phyloP scores from a whole-genome alignment of 2,329 filamentous ascomycete genomes.

The Aspergillus fijiensis region DNA sequence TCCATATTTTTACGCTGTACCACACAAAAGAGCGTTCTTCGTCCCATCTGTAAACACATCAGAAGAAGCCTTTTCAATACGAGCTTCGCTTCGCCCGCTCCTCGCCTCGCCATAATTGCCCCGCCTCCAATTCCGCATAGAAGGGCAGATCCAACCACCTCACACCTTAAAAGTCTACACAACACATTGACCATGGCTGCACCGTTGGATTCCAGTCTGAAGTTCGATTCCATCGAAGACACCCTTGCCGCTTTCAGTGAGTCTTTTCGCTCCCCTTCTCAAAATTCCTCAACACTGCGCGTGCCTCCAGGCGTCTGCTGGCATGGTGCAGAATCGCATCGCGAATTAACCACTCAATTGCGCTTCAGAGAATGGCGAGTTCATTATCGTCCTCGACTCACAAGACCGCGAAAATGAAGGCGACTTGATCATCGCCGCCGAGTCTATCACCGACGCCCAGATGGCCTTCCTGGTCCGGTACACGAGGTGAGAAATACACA shows the following conservation, averaged over 20 bases:
- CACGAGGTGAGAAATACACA: conserved; percentile 54
- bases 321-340: neutral
- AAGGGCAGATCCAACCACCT: conserved; percentile 25
- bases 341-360: conserved; percentile 8
- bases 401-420: conserved; percentile 95
- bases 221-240: conserved; percentile 45
- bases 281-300: neutral
- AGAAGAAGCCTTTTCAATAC: neutral
- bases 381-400: conserved; percentile 93
- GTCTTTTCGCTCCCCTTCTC: conserved; percentile 14
- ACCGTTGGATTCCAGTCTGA: conserved; percentile 32
- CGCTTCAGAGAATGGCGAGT: conserved; percentile 70
- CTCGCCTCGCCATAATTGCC: neutral
- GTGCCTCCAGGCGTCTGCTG: neutral
- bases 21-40: neutral
- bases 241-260: conserved; percentile 44
- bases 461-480: conserved; percentile 96
- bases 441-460: conserved; percentile 79
- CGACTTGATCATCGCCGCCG: conserved; percentile 91
- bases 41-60: neutral
- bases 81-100: neutral
- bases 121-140: conserved; percentile 18
- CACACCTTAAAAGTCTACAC: neutral
- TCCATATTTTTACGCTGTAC: neutral
- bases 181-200: conserved; percentile 33